A percentile compares a stretch with the other conserved stretches of the same genome.
These are phyloP conservation scores for Trichophaea hybrida DNA, from an alignment of 2,329 filamentous ascomycete species.

Conservation along the genomic window DNA sequence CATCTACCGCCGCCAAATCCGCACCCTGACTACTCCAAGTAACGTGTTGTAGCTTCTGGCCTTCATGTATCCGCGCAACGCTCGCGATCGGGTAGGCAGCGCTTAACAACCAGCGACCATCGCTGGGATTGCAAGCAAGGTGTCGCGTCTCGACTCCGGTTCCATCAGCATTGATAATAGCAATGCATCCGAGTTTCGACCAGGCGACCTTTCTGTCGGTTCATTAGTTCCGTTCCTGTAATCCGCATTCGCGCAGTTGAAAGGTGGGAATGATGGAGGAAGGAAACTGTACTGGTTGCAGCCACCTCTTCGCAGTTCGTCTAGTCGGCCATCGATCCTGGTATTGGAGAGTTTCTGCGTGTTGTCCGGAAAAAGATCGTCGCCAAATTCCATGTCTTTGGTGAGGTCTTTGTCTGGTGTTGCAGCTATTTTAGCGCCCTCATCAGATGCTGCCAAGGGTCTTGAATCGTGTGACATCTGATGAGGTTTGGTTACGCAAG, in stretches of 20 bases:
- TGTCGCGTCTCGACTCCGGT: conserved; percentile 56
- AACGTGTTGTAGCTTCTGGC: conserved; percentile 60
- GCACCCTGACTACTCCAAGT: conserved; percentile 64
- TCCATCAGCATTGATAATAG: conserved; percentile 61
- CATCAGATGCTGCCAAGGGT: neutral
- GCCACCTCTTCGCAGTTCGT: conserved; percentile 24
- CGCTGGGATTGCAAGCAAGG: conserved; percentile 51
- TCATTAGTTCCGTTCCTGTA: neutral
- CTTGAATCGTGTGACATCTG: neutral
- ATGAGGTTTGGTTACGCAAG: no score
- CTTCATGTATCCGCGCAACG: conserved; percentile 46
- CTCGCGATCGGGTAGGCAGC: conserved; percentile 52
- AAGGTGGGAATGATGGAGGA: neutral
- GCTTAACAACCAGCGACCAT: conserved; percentile 62
- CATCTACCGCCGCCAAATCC: conserved; percentile 73
- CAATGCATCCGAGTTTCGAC: conserved; percentile 78
- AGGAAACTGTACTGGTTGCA: conserved; percentile 24
- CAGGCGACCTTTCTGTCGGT: conserved; percentile 58
- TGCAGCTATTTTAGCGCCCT: neutral
- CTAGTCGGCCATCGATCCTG: conserved; percentile 20
- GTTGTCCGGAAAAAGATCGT: conserved; percentile 21
- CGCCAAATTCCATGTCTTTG: conserved; percentile 3
- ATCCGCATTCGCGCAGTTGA: neutral
- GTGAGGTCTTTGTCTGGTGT: no score
- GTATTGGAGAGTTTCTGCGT: conserved; percentile 5